Base-by-base conservation (phyloP, 2,329 filamentous ascomycete genomes). In the Bipolaris victoriae region DNA sequence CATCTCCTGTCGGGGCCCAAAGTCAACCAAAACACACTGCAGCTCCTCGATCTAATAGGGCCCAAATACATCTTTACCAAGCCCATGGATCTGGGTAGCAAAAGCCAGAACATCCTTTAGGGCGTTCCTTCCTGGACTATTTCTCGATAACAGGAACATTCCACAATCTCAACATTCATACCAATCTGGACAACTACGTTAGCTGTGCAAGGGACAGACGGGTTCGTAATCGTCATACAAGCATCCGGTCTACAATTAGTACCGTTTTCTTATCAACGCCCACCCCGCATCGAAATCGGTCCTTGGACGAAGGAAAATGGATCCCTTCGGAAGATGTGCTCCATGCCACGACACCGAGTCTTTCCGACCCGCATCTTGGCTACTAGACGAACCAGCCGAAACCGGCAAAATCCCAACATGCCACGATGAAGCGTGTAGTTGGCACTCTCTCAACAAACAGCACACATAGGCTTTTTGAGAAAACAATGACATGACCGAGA, bases 281-380 rank as follows among this genome's bases (percentile, higher is more conserved):
- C 1, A 45, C 72, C 15, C 61, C 63, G 18, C 63, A 64, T 7
- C 49, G 70, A 10, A 15, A 70, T 5, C 65, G 67, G 2, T 68
- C 67, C 3, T 62, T 58, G 0, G 66, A 71, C 72, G 84, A 57
- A 22, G 69, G 70, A 26, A 41, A 59, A 39, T 7, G 69, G 69
- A 1, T 58, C 63, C 24, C 29, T 31, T 31, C 29, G 69, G 69
- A 1, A 68, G 46, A 45, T 31, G 3, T 11, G 7, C 29, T 31
- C 1, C 29, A 31, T 31, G 29, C 29, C 29, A 63, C 1, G 81
- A 83, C 56, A 76, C 76, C 0, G 75, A 79, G 13, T 57, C 68
- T 5, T 83, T 82, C 63, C 71, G 78, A 3, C 82, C 81, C 0
- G 81, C 83, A 64, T 70, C 81, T 7, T 83, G 81, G 80, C 62